A percentile compares a stretch with the other conserved stretches of the same genome.
These are phyloP conservation scores for Paramyrothecium roridum DNA, from an alignment of 2,329 filamentous ascomycete species.

Conservation along the genomic window DNA sequence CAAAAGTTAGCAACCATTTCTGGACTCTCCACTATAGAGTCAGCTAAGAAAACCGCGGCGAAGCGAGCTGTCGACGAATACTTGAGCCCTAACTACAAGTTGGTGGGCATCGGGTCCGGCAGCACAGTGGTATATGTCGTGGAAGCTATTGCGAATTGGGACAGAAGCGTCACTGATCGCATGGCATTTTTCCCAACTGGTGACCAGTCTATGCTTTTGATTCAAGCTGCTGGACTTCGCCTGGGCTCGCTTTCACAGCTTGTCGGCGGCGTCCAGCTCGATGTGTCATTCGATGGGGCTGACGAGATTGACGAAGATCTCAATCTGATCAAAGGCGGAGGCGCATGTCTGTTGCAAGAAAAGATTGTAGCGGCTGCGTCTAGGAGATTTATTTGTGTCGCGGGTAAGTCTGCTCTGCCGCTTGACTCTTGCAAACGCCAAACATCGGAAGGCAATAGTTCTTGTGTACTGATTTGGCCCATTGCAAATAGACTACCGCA, in stretches of 20 bases:
- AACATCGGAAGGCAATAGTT: too few relatives aligned
- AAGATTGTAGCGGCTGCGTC: constrained; percentile 87
- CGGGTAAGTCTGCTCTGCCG: constrained; percentile 49
- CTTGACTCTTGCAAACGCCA: too few relatives aligned
- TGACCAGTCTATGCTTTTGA: constrained; percentile 84
- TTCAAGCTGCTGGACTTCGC: constrained; percentile 72
- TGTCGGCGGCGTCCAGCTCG: constrained; percentile 52
- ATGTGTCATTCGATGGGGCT: constrained; percentile 93
- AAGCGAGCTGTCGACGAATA: constrained; percentile 71
- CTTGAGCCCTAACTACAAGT: constrained; percentile 59
- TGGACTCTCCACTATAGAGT: too few relatives aligned
- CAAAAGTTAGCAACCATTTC: too few relatives aligned
- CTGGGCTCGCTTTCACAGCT: constrained; percentile 73
- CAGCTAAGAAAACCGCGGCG: constrained; percentile 72
- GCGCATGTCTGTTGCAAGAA: constrained; percentile 96
- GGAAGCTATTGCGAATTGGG: constrained; percentile 69
- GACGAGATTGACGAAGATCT: constrained; percentile 94
- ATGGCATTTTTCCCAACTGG: constrained; percentile 93
- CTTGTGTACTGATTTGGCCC: too few relatives aligned
- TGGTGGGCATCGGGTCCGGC: constrained; percentile 77
- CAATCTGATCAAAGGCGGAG: constrained; percentile 97
- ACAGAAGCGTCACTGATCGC: constrained; percentile 45
- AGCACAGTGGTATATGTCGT: constrained; percentile 84
- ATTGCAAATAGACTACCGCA: constrained; percentile 78
- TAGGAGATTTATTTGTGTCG: constrained; percentile 83